Percentiles rank a stretch among this genome's conserved stretches.
Conservation (phyloP, 805 yeast genomes). For the Hanseniaspora taiwanica region DNA sequence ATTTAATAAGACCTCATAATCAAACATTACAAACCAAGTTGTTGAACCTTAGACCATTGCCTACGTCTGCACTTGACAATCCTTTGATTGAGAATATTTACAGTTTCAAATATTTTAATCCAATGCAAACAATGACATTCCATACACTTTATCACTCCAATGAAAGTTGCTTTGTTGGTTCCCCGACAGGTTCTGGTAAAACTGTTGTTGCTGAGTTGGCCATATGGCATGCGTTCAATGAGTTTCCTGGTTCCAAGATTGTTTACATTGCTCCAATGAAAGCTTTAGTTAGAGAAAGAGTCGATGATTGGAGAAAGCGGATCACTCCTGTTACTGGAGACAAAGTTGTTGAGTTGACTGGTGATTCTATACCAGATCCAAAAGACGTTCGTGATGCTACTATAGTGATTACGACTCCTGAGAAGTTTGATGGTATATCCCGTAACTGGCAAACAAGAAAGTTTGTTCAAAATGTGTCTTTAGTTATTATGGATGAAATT, state of each 20-base stretch:
- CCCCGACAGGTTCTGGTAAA: constrained; percentile 98
- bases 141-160: constrained; percentile 74
- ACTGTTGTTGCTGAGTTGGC: constrained; percentile 96
- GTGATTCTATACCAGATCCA: constrained; percentile 84
- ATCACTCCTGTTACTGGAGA: constrained; percentile 87
- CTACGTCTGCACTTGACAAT: constrained; percentile 66
- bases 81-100: constrained; percentile 56
- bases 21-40: constrained; percentile 77
- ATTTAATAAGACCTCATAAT: constrained; percentile 75
- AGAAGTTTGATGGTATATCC: constrained; percentile 95
- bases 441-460: constrained; percentile 82
- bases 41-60: constrained; percentile 72
- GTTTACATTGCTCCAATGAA: constrained; percentile 90
- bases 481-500: constrained; percentile 90
- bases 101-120: constrained; percentile 78
- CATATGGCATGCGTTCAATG: constrained; percentile 88
- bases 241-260: constrained; percentile 71
- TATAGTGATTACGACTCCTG: constrained; percentile 86
- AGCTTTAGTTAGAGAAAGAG: constrained; percentile 93
- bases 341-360: constrained; percentile 77
- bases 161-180: constrained; percentile 79
- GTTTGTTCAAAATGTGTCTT: constrained; percentile 67
- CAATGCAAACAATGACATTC: constrained; percentile 97
- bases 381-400: constrained; percentile 75
- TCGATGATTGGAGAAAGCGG: constrained; percentile 71